Conservation (phyloP, 495 filamentous ascomycete genomes). For the Penicillium antarcticum region DNA sequence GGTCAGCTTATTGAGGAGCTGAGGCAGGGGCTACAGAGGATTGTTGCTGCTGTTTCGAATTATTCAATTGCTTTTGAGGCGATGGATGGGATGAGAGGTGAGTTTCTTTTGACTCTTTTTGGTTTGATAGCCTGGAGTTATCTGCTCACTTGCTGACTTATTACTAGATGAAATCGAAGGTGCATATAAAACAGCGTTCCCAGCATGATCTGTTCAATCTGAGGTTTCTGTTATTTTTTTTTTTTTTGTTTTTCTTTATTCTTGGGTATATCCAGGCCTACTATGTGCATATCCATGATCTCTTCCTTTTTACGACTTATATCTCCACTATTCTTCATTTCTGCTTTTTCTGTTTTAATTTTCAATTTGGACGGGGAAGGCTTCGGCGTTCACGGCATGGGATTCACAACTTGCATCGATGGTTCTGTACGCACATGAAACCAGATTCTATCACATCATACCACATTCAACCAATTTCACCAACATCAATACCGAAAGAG, state of each 20-base stretch:
- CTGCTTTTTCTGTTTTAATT: no score
- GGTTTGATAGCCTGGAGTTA: background rate
- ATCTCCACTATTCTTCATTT: background rate
- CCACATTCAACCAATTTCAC: background rate
- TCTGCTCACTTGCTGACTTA: no score
- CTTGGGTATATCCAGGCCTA: background rate
- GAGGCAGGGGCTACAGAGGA: constrained; percentile 49
- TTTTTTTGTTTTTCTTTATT: constrained; percentile 6
- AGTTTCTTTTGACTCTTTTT: constrained; percentile 4
- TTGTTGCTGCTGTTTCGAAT: constrained; percentile 50
- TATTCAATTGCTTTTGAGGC: constrained; percentile 59
- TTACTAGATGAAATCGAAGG: constrained; percentile 42
- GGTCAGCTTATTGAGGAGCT: constrained; percentile 49
- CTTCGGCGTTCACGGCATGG: background rate
- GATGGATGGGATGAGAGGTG: constrained; percentile 61
- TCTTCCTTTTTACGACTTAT: background rate
- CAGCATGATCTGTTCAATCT: constrained; percentile 24
- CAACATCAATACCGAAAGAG: background rate
- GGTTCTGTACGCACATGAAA: background rate
- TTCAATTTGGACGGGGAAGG: no score
- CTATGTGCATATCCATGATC: background rate
- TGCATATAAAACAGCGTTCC: constrained; percentile 45
- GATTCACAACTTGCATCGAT: background rate
- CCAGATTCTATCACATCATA: background rate
- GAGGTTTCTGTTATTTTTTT: constrained; percentile 1